Evolutionary conservation across 2,329 filamentous ascomycete genomes (phyloP).

Genomic region (Hirsutella minnesotensis): DNA sequence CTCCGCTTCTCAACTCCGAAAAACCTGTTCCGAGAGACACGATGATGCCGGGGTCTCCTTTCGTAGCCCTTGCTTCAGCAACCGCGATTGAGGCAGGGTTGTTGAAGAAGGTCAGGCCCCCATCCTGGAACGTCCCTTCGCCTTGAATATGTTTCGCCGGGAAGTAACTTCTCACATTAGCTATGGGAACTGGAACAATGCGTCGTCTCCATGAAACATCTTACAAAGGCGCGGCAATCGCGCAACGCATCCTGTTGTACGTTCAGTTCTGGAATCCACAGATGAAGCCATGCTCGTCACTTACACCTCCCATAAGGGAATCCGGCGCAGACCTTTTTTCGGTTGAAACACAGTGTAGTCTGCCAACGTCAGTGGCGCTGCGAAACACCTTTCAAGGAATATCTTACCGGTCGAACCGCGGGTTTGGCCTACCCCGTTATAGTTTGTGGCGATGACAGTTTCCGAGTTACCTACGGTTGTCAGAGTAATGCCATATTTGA

Average conservation of each 20-base stretch:
- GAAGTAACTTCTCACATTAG: slow-evolving; percentile 6
- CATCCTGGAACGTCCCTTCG: slow-evolving; percentile 8
- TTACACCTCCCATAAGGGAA: too few species aligned
- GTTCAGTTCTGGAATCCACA: not conserved
- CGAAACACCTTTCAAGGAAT: too few species aligned
- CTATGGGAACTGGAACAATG: not conserved
- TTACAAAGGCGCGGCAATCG: slow-evolving; percentile 9
- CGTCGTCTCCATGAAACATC: not conserved
- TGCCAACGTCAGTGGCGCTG: too few species aligned
- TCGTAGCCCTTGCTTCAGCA: slow-evolving; percentile 5
- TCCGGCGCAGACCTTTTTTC: too few species aligned
- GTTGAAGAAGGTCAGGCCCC: slow-evolving; percentile 8
- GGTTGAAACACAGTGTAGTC: too few species aligned
- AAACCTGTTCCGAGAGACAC: slow-evolving; percentile 9
- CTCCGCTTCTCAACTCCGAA: slow-evolving; percentile 1
- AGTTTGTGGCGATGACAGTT: slow-evolving; percentile 7
- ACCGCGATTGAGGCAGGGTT: slow-evolving; percentile 10
- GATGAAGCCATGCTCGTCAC: too few species aligned
- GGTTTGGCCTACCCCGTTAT: slow-evolving; percentile 5
- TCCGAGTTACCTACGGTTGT: slow-evolving; percentile 6
- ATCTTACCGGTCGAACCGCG: not conserved
- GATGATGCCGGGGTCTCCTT: slow-evolving; percentile 9
- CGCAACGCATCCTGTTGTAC: slow-evolving; percentile 4
- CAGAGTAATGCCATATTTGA: slow-evolving; percentile 6
- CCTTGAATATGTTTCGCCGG: slow-evolving; percentile 4